These are phyloP conservation scores for Kodamaea hsintzibuensis DNA, from an alignment of 805 yeast species.

Conservation along the genomic window DNA sequence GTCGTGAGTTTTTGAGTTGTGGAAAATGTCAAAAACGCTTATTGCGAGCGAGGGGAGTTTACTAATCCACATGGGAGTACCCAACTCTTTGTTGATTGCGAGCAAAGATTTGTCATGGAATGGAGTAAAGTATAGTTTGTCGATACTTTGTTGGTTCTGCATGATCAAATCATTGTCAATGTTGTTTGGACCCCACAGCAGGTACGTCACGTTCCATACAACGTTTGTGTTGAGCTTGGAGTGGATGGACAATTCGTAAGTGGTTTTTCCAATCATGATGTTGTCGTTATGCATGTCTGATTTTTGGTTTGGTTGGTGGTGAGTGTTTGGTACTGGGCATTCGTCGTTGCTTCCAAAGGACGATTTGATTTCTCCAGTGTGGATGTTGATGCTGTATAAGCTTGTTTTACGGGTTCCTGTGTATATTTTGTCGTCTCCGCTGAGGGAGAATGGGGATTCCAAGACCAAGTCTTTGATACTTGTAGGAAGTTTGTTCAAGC, in stretches of 20 bases:
- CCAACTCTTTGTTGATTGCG: constrained; percentile 69
- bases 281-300: constrained; percentile 23
- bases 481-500: constrained; percentile 80
- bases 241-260: constrained; percentile 74
- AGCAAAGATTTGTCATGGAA: constrained; percentile 77
- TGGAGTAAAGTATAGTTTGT: constrained; percentile 78
- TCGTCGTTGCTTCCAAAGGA: constrained; percentile 56
- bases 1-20: constrained; percentile 21
- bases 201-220: constrained; percentile 82
- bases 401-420: constrained; percentile 83
- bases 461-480: constrained; percentile 73
- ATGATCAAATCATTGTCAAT: constrained; percentile 59
- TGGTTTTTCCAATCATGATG: constrained; percentile 68
- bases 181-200: constrained; percentile 91
- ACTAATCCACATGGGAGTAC: constrained; percentile 78
- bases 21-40: constrained; percentile 75
- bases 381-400: constrained; percentile 69
- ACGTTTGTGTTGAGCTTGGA: constrained; percentile 57
- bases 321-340: constrained; percentile 37
- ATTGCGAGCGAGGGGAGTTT: constrained; percentile 71
- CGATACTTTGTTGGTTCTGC: constrained; percentile 57
- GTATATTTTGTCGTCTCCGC: constrained; percentile 76
- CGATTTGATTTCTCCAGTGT: constrained; percentile 70
- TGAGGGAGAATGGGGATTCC: constrained; percentile 82
- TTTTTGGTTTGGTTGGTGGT: constrained; percentile 18